Evolutionary conservation across 768 basidiomycete genomes (phyloP), one percentile per base, ranked within the genome.

Genomic region (Lactarius hatsudake): DNA sequence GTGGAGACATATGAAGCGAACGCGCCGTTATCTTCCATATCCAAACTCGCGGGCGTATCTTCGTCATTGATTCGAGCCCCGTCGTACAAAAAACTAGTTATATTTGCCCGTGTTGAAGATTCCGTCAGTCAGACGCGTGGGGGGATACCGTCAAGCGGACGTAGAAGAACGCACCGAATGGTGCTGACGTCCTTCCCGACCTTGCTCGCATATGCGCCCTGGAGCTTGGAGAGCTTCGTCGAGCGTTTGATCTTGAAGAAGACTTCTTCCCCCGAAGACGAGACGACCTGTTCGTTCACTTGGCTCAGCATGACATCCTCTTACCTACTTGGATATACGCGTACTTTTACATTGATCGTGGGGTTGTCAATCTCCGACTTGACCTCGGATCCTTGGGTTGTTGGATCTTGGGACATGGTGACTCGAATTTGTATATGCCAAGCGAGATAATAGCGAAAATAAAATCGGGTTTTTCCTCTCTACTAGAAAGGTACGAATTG

Each of bases 221-320:
- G 92, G 30, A 96, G 85, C 81, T 96, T 97, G 82, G 87, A 91
- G 72, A 97, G 79, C 81, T 90, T 94, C 54, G 94, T 96, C 78
- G 84, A 91, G 74, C 90, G 86, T 80, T 96, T 97, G 80, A 97
- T 96, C 84, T 97, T 96, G 85, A 97, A 97, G 79, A 91, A 96
- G 32, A 96, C 92, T 76, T 96, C 94, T 40, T 95, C 92, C 65
- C 92, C 93, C 15, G 79, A 76, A 43, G 89, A 83, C 71, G 85
- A 87, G 55, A 89, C 84, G 58, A 94, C 92, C 92, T 94, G 71
- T 53, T 56, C 8, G 54, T 55, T 36, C 40, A 15, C 15, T 30
- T 9, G 10, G 60, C 59, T 62, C 32, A 65, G 62, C 42, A 57
- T 57, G 48, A 56, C 45, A 23, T 63, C 53, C 28, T 4, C 18